Conservation (phyloP, 192 early-diverging fungal genomes). For the Coemansia sp. region DNA sequence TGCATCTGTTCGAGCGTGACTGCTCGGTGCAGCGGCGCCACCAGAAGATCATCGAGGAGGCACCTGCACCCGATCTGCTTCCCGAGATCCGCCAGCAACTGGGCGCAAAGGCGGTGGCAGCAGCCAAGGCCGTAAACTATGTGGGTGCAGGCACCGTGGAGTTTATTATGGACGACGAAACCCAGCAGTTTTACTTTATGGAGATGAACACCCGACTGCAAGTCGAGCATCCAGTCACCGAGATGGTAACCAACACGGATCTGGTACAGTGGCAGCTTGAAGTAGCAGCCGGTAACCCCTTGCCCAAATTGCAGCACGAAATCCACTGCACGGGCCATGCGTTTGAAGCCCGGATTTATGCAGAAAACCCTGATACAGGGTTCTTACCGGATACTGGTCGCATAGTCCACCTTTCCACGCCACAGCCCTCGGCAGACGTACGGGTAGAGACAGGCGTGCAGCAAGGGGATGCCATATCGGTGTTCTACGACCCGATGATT, state of each 20-base stretch:
- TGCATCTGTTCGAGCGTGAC: slow-evolving; percentile 94
- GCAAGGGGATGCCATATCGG: slow-evolving; percentile 85
- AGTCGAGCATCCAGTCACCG: slow-evolving; percentile 96
- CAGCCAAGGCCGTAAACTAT: slow-evolving; percentile 90
- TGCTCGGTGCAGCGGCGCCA: slow-evolving; percentile 93
- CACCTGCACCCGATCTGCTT: slow-evolving; percentile 82
- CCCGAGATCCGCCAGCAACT: slow-evolving; percentile 68
- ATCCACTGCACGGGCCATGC: slow-evolving; percentile 77
- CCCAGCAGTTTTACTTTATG: slow-evolving; percentile 93
- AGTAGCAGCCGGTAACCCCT: slow-evolving; percentile 84
- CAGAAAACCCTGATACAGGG: slow-evolving; percentile 85
- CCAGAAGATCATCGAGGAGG: slow-evolving; percentile 96
- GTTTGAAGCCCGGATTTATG: slow-evolving; percentile 98
- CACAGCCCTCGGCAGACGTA: slow-evolving; percentile 58
- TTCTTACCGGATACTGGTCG: slow-evolving; percentile 94
- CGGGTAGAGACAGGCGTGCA: slow-evolving; percentile 92
- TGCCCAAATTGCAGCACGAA: slow-evolving; percentile 65
- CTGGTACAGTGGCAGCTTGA: slow-evolving; percentile 95
- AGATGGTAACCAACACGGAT: slow-evolving; percentile 92
- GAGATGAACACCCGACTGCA: slow-evolving; percentile 95
- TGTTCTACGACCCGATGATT: slow-evolving; percentile 96
- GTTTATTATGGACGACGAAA: slow-evolving; percentile 90
- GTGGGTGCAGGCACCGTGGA: slow-evolving; percentile 96
- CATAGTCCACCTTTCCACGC: slow-evolving; percentile 74
- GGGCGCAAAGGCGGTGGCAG: slow-evolving; percentile 87